A percentile compares a stretch with the other conserved stretches of the same genome.
These are phyloP conservation scores for Inga oerstediana DNA, from an alignment of 306 rosid genomes.

Conservation along the genomic window DNA sequence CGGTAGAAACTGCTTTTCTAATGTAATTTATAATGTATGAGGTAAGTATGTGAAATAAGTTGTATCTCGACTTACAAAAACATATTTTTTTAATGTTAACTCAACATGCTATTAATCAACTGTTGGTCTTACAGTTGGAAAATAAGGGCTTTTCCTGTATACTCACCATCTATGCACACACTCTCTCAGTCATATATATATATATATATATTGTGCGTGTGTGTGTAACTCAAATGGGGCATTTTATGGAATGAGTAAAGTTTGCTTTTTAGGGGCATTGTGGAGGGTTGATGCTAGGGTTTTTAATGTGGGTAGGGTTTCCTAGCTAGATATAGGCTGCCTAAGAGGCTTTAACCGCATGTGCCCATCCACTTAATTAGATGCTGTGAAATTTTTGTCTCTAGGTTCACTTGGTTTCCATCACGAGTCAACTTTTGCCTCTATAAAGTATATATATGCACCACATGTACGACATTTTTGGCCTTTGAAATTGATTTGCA, in stretches of 20 bases:
- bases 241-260: background rate
- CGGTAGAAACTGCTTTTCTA: too few species aligned
- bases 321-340: background rate
- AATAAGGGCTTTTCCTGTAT: background rate
- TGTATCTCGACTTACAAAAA: too few species aligned
- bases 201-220: too few species aligned
- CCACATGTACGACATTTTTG: background rate
- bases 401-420: background rate
- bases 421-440: background rate
- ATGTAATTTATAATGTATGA: too few species aligned
- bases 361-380: background rate
- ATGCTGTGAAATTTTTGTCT: background rate
- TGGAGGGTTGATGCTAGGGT: background rate
- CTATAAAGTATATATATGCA: background rate
- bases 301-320: background rate
- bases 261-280: constrained; percentile 7
- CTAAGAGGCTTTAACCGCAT: background rate
- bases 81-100: too few species aligned
- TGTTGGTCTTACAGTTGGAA: background rate
- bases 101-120: too few species aligned
- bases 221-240: background rate
- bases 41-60: too few species aligned
- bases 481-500: background rate
- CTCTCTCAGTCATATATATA: too few species aligned
- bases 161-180: background rate